Conservation (phyloP, 148 eudicot species). For the Heliosperma pusillum region DNA sequence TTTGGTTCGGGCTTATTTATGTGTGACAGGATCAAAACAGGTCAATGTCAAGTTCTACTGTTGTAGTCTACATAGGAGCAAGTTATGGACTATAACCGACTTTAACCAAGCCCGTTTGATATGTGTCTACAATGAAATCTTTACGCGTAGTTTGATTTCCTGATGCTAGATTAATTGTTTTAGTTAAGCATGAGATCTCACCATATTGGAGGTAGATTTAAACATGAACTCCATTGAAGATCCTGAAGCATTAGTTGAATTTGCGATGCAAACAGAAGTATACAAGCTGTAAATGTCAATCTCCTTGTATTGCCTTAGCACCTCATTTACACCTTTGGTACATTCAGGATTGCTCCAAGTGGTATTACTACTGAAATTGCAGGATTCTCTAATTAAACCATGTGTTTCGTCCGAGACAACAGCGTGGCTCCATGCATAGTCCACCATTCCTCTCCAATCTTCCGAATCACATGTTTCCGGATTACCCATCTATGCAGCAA, state of each 20-base stretch:
- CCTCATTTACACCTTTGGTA: slow-evolving; percentile 48
- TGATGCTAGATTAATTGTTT: neutral
- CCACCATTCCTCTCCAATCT: slow-evolving; percentile 89
- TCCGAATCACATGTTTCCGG: slow-evolving; percentile 91
- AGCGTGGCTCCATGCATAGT: slow-evolving; percentile 98
- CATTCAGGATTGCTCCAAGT: slow-evolving; percentile 62
- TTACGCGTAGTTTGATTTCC: too few relatives aligned
- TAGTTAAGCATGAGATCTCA: slow-evolving; percentile 21
- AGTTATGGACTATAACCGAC: too few relatives aligned
- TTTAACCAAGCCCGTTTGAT: too few relatives aligned
- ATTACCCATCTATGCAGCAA: slow-evolving; percentile 65
- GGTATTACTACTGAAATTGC: slow-evolving; percentile 61
- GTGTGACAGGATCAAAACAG: too few relatives aligned
- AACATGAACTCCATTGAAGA: slow-evolving; percentile 34
- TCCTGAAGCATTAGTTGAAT: slow-evolving; percentile 28
- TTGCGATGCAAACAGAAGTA: slow-evolving; percentile 58
- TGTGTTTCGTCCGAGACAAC: slow-evolving; percentile 87
- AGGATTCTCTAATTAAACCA: slow-evolving; percentile 42
- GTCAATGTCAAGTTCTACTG: too few relatives aligned
- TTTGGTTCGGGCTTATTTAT: too few relatives aligned
- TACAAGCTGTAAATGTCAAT: slow-evolving; percentile 91
- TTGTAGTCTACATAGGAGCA: too few relatives aligned
- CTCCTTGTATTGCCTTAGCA: slow-evolving; percentile 60
- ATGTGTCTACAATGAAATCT: too few relatives aligned
- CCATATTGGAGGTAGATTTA: slow-evolving; percentile 63